These are phyloP conservation scores for Carex kokanica DNA, from an alignment of 176 grass and related monocot species.

Conservation along the genomic window DNA sequence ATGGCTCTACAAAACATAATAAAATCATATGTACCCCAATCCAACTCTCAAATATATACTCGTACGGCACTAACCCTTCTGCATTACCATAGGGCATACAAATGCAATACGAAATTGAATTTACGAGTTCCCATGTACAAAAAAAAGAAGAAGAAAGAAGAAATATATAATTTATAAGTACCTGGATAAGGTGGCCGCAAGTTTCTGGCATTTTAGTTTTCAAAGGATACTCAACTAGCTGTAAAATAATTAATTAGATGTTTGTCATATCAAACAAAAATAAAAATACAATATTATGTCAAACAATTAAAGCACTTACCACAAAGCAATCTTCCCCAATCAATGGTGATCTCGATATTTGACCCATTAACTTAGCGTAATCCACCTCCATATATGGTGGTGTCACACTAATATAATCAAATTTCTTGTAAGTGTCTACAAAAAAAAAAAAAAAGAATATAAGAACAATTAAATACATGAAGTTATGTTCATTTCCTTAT, in stretches of 20 bases:
- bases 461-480: background rate
- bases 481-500: background rate
- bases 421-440: slow-evolving; percentile 50
- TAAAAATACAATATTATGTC: slow-evolving; percentile 13
- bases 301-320: slow-evolving; percentile 42
- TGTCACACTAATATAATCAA: slow-evolving; percentile 96
- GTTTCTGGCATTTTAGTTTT: slow-evolving; percentile 74
- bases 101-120: background rate
- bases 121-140: background rate
- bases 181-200: slow-evolving; percentile 74
- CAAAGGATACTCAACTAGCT: slow-evolving; percentile 91
- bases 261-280: slow-evolving; percentile 22
- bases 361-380: slow-evolving; percentile 62
- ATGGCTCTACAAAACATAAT: background rate
- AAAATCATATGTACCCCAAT: background rate
- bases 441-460: background rate
- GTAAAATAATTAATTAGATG: slow-evolving; percentile 30
- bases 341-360: slow-evolving; percentile 70
- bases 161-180: slow-evolving; percentile 15
- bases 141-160: background rate
- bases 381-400: slow-evolving; percentile 81
- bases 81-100: background rate
- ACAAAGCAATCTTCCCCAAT: slow-evolving; percentile 95
- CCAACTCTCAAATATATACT: background rate
- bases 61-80: background rate